Evolutionary conservation across 768 basidiomycete genomes (phyloP).

Genomic region (Sarcodon sp.): DNA sequence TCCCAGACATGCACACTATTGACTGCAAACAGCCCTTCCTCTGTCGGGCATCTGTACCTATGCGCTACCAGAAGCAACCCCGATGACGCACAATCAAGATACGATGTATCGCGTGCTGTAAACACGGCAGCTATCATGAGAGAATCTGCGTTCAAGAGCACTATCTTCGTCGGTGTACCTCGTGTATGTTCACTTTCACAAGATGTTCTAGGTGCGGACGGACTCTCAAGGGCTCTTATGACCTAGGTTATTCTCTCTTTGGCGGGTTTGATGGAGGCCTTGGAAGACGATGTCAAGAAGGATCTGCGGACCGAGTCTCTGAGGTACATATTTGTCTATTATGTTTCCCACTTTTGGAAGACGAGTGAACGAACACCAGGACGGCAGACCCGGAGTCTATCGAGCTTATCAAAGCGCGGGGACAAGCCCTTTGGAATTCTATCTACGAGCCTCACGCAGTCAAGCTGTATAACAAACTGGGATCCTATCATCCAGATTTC

Average conservation of each 20-base stretch:
- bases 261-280: constrained; percentile 57
- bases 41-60: constrained; percentile 70
- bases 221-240: not conserved
- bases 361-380: constrained; percentile 36
- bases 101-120: constrained; percentile 38
- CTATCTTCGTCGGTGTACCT: constrained; percentile 81
- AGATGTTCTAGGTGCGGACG: not conserved
- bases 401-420: constrained; percentile 40
- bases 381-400: constrained; percentile 33
- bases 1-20: constrained; percentile 72
- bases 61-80: constrained; percentile 48
- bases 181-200: constrained; percentile 29
- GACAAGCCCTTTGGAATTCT: constrained; percentile 65
- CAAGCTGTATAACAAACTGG: constrained; percentile 82
- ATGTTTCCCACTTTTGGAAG: constrained; percentile 3
- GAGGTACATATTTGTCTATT: constrained; percentile 33
- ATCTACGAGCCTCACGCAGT: constrained; percentile 85
- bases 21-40: constrained; percentile 69
- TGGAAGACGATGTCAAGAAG: constrained; percentile 73
- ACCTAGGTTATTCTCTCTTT: constrained; percentile 72
- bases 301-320: constrained; percentile 53
- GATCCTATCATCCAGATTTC: constrained; percentile 86
- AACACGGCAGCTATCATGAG: constrained; percentile 77
- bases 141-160: constrained; percentile 81
- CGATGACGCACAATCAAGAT: constrained; percentile 25